Conservation (phyloP, 139 green algal genomes). For the Tetratostichococcus sp. region DNA sequence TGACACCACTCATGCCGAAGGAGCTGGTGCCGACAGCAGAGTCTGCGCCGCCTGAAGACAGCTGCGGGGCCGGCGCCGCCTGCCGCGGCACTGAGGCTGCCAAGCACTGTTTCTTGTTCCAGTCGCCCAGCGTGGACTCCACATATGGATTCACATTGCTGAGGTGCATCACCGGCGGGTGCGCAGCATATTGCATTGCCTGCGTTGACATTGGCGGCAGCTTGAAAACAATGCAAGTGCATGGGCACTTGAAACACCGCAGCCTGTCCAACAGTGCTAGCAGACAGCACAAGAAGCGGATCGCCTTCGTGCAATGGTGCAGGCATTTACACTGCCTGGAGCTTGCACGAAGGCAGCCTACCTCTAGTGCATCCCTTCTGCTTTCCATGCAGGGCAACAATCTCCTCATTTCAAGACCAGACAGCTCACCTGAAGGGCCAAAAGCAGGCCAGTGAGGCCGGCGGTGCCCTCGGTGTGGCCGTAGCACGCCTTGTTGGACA, state of each 20-base stretch:
- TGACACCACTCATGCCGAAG: conserved; percentile 51
- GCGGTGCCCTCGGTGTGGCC: conserved; percentile 80
- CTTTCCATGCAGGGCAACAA: too few relatives aligned
- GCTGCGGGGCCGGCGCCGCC: not conserved
- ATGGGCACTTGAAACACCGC: too few relatives aligned
- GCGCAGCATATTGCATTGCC: not conserved
- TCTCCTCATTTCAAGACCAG: too few relatives aligned
- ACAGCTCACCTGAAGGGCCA: conserved; percentile 37
- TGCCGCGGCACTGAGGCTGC: conserved; percentile 34
- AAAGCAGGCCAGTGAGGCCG: conserved; percentile 64
- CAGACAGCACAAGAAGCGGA: too few relatives aligned
- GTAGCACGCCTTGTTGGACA: conserved; percentile 70
- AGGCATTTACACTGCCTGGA: too few relatives aligned
- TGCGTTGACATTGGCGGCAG: too few relatives aligned
- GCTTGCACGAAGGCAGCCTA: too few relatives aligned
- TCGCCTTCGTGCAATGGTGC: too few relatives aligned
- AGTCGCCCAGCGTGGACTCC: conserved; percentile 21
- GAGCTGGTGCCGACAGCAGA: conserved; percentile 21
- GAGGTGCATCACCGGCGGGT: conserved; percentile 51
- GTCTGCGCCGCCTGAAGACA: not conserved
- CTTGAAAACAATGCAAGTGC: too few relatives aligned
- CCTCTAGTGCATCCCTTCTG: too few relatives aligned
- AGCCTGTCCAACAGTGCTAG: too few relatives aligned
- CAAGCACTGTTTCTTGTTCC: not conserved
- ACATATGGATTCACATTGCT: conserved; percentile 58